A percentile compares a stretch with the other conserved stretches of the same genome.
Conservation (phyloP, 1,284 basidiomycete genomes). For the Flammula alnicola region DNA sequence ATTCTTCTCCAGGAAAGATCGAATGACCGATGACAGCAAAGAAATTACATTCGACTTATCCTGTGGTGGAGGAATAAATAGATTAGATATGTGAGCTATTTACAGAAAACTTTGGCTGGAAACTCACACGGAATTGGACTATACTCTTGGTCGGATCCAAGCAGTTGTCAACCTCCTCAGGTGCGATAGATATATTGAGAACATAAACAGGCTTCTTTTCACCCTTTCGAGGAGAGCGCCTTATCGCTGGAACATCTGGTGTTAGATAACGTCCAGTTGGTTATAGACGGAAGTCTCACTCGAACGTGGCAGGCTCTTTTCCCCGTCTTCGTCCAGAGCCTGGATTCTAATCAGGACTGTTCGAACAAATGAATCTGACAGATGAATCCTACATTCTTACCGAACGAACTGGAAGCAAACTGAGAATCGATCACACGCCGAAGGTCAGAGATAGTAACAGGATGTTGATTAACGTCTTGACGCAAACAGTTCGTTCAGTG, state of each 20-base stretch:
- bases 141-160: slow-evolving; percentile 76
- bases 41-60: slow-evolving; percentile 45
- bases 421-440: slow-evolving; percentile 69
- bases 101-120: slow-evolving; percentile 8
- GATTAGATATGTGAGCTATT: slow-evolving; percentile 10
- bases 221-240: slow-evolving; percentile 74
- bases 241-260: slow-evolving; percentile 43
- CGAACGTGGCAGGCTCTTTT: slow-evolving; percentile 47
- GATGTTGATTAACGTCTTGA: slow-evolving; percentile 84
- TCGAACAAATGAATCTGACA: slow-evolving; percentile 9
- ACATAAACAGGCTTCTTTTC: slow-evolving; percentile 85
- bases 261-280: slow-evolving; percentile 12
- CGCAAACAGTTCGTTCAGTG: slow-evolving; percentile 11
- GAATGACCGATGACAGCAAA: slow-evolving; percentile 64
- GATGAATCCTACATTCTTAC: slow-evolving; percentile 57
- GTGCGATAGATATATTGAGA: slow-evolving; percentile 71
- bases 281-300: slow-evolving; percentile 38
- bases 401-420: slow-evolving; percentile 74
- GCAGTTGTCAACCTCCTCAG: slow-evolving; percentile 72
- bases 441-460: slow-evolving; percentile 68
- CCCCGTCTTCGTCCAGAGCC: slow-evolving; percentile 68
- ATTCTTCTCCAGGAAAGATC: slow-evolving; percentile 69
- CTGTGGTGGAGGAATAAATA: slow-evolving; percentile 20
- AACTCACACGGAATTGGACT: slow-evolving; percentile 69
- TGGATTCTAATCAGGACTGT: slow-evolving; percentile 28